Evolutionary conservation across 2,329 filamentous ascomycete genomes (phyloP).

Genomic region (Eurotiales sp.): DNA sequence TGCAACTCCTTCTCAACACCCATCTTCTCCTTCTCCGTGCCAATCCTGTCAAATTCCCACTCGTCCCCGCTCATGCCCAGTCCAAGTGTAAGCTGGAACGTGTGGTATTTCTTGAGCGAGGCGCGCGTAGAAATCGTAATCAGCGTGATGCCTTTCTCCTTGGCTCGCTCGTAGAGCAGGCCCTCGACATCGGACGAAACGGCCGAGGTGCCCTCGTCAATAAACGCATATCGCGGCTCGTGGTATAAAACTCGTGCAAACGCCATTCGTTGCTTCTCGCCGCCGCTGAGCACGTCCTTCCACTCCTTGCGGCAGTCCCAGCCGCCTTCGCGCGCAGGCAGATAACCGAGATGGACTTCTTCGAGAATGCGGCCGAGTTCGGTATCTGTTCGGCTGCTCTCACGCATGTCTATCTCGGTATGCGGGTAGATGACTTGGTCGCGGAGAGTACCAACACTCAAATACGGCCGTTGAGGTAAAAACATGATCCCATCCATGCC

Average conservation of each 20-base stretch:
- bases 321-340: conserved; percentile 86
- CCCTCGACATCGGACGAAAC: conserved; percentile 95
- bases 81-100: conserved; percentile 81
- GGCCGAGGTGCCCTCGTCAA: conserved; percentile 93
- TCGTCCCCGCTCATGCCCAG: conserved; percentile 75
- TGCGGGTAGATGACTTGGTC: conserved; percentile 99
- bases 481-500: conserved; percentile 97
- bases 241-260: conserved; percentile 91
- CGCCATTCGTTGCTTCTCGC: conserved; percentile 93
- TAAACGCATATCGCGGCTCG: conserved; percentile 87
- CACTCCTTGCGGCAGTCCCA: conserved; percentile 97
- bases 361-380: conserved; percentile 77
- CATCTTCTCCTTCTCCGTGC: conserved; percentile 88
- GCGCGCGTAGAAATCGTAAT: conserved; percentile 95
- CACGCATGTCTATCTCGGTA: conserved; percentile 88
- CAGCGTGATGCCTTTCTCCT: conserved; percentile 88
- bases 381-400: conserved; percentile 70
- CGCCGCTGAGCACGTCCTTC: conserved; percentile 96
- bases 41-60: conserved; percentile 92
- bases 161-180: conserved; percentile 85
- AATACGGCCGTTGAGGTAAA: conserved; percentile 86
- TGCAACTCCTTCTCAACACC: conserved; percentile 87
- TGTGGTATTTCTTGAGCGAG: conserved; percentile 93
- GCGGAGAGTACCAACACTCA: conserved; percentile 85
- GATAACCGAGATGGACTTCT: conserved; percentile 79